Evolutionary conservation across 2,329 filamentous ascomycete species (phyloP).

Genomic region (Mariannaea sp.): DNA sequence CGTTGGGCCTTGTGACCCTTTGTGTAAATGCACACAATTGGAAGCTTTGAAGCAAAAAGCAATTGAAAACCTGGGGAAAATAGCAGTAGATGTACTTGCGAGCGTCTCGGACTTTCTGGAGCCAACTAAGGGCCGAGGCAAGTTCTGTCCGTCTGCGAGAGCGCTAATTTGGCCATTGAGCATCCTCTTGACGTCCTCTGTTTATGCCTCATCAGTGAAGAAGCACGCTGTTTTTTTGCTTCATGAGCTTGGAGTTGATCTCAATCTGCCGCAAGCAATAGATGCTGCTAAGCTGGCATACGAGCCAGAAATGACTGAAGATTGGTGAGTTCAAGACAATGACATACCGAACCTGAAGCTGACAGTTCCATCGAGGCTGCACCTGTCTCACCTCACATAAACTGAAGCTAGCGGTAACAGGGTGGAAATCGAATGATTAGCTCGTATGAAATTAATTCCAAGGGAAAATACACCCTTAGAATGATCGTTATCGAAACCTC

Average conservation of each 20-base stretch:
- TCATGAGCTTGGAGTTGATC: slow-evolving; percentile 27
- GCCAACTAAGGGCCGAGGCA: background rate
- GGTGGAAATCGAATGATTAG: too few species aligned
- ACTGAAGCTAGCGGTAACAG: too few species aligned
- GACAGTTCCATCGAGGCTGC: too few species aligned
- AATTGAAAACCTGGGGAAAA: slow-evolving; percentile 18
- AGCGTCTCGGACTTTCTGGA: slow-evolving; percentile 28
- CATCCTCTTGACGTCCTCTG: slow-evolving; percentile 21
- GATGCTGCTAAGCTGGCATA: slow-evolving; percentile 4
- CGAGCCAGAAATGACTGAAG: slow-evolving; percentile 10
- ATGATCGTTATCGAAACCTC: too few species aligned
- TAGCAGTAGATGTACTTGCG: slow-evolving; percentile 30
- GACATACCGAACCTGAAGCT: too few species aligned
- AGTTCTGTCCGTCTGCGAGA: slow-evolving; percentile 30
- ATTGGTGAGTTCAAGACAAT: slow-evolving; percentile 23
- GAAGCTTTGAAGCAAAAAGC: slow-evolving; percentile 12
- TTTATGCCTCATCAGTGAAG: slow-evolving; percentile 16
- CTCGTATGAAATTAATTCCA: too few species aligned
- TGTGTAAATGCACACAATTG: slow-evolving; percentile 3
- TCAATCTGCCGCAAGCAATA: slow-evolving; percentile 29
- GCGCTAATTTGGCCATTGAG: slow-evolving; percentile 34
- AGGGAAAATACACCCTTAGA: too few species aligned
- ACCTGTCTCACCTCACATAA: too few species aligned
- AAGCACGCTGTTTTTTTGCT: slow-evolving; percentile 23
- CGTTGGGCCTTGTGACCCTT: background rate